Conservation (phyloP, 352 stramenopile species). For the Globisporangium middletonii region DNA sequence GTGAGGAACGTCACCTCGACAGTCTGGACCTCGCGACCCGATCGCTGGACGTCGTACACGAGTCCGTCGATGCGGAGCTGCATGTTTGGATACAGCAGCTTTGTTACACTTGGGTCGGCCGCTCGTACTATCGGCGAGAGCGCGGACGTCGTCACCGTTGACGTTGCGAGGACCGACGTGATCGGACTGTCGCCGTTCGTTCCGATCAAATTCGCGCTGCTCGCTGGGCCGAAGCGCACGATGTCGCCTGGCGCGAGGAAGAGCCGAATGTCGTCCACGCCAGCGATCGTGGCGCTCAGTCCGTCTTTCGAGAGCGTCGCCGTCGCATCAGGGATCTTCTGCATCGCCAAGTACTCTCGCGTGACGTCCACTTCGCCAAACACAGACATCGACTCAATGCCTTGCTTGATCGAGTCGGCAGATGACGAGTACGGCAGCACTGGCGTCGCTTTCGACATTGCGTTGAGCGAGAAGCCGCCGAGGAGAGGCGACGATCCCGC, state of each 20-base stretch:
- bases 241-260: conserved; percentile 55
- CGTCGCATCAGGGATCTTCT: conserved; percentile 47
- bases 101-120: conserved; percentile 24
- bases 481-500: conserved; percentile 43
- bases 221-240: conserved; percentile 51
- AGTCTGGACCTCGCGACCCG: conserved; percentile 89
- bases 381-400: conserved; percentile 69
- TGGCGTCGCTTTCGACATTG: conserved; percentile 31
- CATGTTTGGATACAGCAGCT: conserved; percentile 71
- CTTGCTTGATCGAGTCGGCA: conserved; percentile 54
- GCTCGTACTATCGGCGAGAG: conserved; percentile 46
- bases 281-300: conserved; percentile 31
- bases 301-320: conserved; percentile 55
- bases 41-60: conserved; percentile 81
- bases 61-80: conserved; percentile 86
- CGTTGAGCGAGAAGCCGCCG: conserved; percentile 48
- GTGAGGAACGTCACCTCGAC: conserved; percentile 35
- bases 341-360: conserved; percentile 37
- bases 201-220: conserved; percentile 33
- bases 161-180: conserved; percentile 38
- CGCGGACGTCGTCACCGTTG: conserved; percentile 29
- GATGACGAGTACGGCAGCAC: conserved; percentile 50
- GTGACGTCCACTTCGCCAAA: conserved; percentile 72
- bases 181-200: conserved; percentile 67
- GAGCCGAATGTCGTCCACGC: conserved; percentile 57